Percentiles rank a stretch among this genome's conserved stretches.
Evolutionary conservation across 1,284 basidiomycete genomes (phyloP).

Genomic region (Spongispora temasekensis): DNA sequence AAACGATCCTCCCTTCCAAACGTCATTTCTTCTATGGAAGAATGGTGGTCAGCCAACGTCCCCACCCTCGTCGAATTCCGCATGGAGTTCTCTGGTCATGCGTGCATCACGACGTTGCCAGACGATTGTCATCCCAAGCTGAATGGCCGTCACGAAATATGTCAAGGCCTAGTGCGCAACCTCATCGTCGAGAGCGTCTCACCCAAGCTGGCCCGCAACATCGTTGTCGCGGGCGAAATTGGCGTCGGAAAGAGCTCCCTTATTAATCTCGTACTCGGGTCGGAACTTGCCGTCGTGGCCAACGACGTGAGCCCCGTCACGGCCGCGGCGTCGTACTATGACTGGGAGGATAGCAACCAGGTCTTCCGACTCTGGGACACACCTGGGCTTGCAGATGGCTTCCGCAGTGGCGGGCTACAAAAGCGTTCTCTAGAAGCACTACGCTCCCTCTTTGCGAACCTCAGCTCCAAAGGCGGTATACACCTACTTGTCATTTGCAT

Average conservation of each 20-base stretch:
- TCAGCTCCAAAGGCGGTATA: slow-evolving; percentile 26
- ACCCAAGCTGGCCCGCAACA: slow-evolving; percentile 26
- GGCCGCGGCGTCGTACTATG: slow-evolving; percentile 11
- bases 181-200: slow-evolving; percentile 26
- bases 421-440: slow-evolving; percentile 21
- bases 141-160: slow-evolving; percentile 20
- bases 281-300: slow-evolving; percentile 16
- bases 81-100: slow-evolving; percentile 32
- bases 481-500: slow-evolving; percentile 34
- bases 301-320: slow-evolving; percentile 29
- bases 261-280: slow-evolving; percentile 29
- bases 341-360: slow-evolving; percentile 17
- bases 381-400: slow-evolving; percentile 21
- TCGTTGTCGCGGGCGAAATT: slow-evolving; percentile 29
- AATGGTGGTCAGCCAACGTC: slow-evolving; percentile 35
- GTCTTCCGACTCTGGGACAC: slow-evolving; percentile 28
- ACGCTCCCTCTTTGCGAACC: slow-evolving; percentile 21
- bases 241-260: slow-evolving; percentile 34
- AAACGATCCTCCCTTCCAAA: slow-evolving; percentile 24
- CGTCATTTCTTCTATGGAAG: slow-evolving; percentile 31
- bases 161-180: slow-evolving; percentile 20
- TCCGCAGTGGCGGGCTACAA: slow-evolving; percentile 16
- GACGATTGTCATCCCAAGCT: slow-evolving; percentile 30
- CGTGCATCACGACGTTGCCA: slow-evolving; percentile 33
- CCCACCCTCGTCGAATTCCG: slow-evolving; percentile 13